Base-by-base conservation (phyloP, 495 filamentous ascomycete genomes). In the Penicillium fimorum region DNA sequence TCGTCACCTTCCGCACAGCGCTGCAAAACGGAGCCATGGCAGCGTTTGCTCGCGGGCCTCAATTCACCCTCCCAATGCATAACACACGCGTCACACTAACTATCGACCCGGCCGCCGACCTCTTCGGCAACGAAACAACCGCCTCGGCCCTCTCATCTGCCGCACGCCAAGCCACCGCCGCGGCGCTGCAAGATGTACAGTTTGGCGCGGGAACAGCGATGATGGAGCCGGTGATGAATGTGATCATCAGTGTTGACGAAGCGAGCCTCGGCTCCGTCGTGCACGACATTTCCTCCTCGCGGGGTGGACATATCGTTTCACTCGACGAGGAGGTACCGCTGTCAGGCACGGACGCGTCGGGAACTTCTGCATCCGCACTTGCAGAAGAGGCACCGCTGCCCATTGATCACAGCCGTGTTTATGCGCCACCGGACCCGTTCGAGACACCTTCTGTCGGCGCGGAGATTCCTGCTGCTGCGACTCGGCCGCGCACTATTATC, bases 181-280 rank as follows among this genome's bases (percentile, higher is more conserved):
- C 75, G 2, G 88, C 88, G 1, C 77, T 96, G 18, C 78, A 78
- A 49, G 77, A 83, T 11, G 64, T 79, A 25, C 38, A 68, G 37
- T 38, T 64, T 20, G 57, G 56, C 9, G 61, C 70, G 0, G 73
- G 73, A 1, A 80, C 87, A 5, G 81, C 79, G 1, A 75, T 99
- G 43, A 89, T 97, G 78, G 95, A 99, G 69, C 93, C 93, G 0
- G 86, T 97, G 25, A 95, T 96, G 88, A 82, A 85, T 58, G 91
- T 90, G 10, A 84, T 83, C 17, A 93, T 99, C 64, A 81, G 78
- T 68, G 87, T 92, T 52, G 87, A 92, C 64, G 94, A 97, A 74
- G 80, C 79, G 13, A 84, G 82, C 24, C 81, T 96, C 18, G 90
- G 92, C 12, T 79, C 83, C 3, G 90, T 99, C n/a, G 89, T 96